Base-by-base conservation (phyloP, 257 asterid genomes). In the Fraxinus pennsylvanica region DNA sequence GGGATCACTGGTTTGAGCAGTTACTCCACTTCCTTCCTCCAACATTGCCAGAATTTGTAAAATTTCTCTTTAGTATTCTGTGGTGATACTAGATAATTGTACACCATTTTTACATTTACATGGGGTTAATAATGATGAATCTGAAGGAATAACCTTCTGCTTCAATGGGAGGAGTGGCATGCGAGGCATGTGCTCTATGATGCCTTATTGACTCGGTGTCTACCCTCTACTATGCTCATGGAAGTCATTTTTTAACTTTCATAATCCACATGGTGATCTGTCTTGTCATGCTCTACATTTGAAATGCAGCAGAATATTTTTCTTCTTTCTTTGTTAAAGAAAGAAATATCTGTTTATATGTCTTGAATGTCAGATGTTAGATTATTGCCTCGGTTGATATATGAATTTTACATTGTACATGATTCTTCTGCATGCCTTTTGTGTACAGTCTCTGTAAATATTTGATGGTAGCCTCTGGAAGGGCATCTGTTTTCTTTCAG, bases 391-490 rank as follows among this genome's bases (percentile, higher is more conserved):
- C 17, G 75, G 32, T 19, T 13, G 65, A 43, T 71, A 32, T 30
- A 22, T 25, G 17, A 39, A 22, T 33, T 47, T 39, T 61, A 19
- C 19, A 1, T 10, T 38, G 36, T 14, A 4, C 27, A 41, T 29
- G 63, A 21, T 76, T 73, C 66, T 72, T 25, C n/a, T 75, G 68
- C 72, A 71, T 84, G 71, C 74, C 43, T 61, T 76, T 0, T 69
- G 29, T 73, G 25, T 73, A 65, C 89, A 93, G 98, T 82, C 89
- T 95, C 84, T 91, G 96, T 77, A 95, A 91, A 81, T 91, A 93
- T 88, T 89, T 95, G 79, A 87, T 91, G 96, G 96, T 95, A 84
- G 99, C 99, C 71, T 89, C 96, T 43, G 98, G 97, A 78, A 85
- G 91, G 85, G 96, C 97, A 75, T 93, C 97, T 3, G 95, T 87